Percentiles rank a stretch among this genome's conserved stretches.
These are phyloP conservation scores for Rhodotorula sp. DNA, from an alignment of 1,284 basidiomycete species.

Conservation along the genomic window DNA sequence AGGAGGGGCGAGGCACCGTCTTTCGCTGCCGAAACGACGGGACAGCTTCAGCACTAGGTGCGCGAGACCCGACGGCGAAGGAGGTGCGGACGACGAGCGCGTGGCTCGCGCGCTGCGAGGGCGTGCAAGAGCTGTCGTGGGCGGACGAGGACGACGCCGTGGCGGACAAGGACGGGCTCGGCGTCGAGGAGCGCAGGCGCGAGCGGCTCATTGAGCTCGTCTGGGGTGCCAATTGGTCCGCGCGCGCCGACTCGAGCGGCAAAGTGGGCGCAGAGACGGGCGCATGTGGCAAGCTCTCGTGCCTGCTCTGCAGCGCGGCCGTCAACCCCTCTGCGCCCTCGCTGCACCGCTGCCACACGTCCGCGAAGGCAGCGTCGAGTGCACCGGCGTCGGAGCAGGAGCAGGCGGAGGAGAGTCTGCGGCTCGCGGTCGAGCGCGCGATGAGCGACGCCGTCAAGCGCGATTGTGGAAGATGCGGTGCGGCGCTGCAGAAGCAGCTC, in stretches of 20 bases:
- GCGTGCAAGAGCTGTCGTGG: background rate
- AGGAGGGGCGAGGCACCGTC: background rate
- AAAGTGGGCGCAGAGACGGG: no score
- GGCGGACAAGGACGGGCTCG: background rate
- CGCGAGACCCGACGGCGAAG: background rate
- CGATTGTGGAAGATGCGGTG: conserved; percentile 25
- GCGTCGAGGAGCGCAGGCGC: conserved; percentile 1
- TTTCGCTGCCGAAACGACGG: conserved; percentile 11
- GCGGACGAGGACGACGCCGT: background rate
- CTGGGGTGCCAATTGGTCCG: conserved; percentile 3
- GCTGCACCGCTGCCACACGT: conserved; percentile 3
- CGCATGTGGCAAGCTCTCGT: conserved; percentile 20
- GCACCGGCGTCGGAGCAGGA: background rate
- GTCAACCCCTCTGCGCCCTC: conserved; percentile 14
- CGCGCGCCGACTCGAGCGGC: background rate
- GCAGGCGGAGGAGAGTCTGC: conserved; percentile 19
- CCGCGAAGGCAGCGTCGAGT: background rate
- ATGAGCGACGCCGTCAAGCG: conserved; percentile 27
- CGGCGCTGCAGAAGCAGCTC: conserved; percentile 17
- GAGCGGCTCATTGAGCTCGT: conserved; percentile 4
- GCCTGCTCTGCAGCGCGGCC: conserved; percentile 13
- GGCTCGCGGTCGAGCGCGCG: conserved; percentile 31
- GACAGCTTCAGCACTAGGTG: background rate
- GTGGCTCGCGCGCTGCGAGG: background rate
- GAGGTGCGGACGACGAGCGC: no score